Evolutionary conservation across 208 protist genomes (phyloP).

Genomic region (Trypanosoma lewisi): DNA sequence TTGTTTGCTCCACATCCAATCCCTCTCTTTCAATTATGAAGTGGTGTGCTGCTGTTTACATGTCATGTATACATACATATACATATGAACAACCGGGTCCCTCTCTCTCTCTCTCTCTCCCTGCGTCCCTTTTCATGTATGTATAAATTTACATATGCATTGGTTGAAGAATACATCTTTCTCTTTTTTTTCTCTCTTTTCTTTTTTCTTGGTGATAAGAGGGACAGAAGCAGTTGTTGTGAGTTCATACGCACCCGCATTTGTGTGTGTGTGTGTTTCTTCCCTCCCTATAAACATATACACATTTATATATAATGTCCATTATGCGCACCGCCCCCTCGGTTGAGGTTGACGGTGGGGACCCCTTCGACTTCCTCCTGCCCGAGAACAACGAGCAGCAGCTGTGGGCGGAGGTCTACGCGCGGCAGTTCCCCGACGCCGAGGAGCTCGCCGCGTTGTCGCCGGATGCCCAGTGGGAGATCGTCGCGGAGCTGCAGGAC

Average conservation of each 20-base stretch:
- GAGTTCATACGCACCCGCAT: no score
- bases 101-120: no score
- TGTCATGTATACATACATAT: not conserved
- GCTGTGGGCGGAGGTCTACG: constrained; percentile 68
- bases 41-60: no score
- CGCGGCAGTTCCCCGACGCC: constrained; percentile 45
- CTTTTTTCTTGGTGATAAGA: not conserved
- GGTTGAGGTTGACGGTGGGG: not conserved
- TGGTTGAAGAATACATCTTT: not conserved
- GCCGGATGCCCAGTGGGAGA: constrained; percentile 40
- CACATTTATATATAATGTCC: constrained; percentile 1
- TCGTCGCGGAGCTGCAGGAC: constrained; percentile 54
- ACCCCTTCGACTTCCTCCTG: constrained; percentile 10
- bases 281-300: no score
- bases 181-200: constrained; percentile 1
- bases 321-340: not conserved
- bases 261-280: no score
- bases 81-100: not conserved
- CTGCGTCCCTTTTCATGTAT: no score
- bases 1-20: no score
- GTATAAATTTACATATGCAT: not conserved
- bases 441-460: constrained; percentile 46
- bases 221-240: not conserved
- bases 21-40: no score
- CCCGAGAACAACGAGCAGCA: constrained; percentile 27